Evolutionary conservation across 768 basidiomycete genomes (phyloP).

Genomic region (Epithele typhae): DNA sequence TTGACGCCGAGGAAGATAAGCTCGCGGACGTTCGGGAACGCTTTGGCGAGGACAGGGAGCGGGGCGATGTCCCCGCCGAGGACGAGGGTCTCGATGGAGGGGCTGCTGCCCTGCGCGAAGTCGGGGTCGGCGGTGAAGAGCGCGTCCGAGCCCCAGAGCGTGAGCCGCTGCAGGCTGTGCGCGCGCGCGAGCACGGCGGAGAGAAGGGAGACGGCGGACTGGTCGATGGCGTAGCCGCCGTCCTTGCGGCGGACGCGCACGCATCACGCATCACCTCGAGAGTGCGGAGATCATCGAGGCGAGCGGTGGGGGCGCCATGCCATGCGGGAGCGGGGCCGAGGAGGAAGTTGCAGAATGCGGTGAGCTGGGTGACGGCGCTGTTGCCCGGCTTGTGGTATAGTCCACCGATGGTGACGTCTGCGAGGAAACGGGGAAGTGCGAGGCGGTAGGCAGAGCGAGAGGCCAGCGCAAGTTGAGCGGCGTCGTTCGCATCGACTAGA

Average conservation of each 20-base stretch:
- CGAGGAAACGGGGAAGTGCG: slow-evolving; percentile 16
- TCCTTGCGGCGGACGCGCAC: slow-evolving; percentile 8
- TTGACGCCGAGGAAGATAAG: slow-evolving; percentile 12
- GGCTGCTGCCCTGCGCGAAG: slow-evolving; percentile 8
- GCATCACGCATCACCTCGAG: slow-evolving; percentile 15
- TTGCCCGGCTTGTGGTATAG: slow-evolving; percentile 13
- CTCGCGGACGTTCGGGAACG: slow-evolving; percentile 13
- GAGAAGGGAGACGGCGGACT: slow-evolving; percentile 5
- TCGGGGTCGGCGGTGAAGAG: slow-evolving; percentile 14
- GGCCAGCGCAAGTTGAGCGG: slow-evolving; percentile 13
- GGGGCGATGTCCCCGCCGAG: slow-evolving; percentile 16
- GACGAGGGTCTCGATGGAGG: slow-evolving; percentile 11
- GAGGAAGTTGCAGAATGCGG: slow-evolving; percentile 13
- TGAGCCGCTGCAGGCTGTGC: slow-evolving; percentile 12
- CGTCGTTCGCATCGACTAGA: slow-evolving; percentile 11
- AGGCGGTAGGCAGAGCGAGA: slow-evolving; percentile 13
- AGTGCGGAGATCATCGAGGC: slow-evolving; percentile 8
- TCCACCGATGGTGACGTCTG: slow-evolving; percentile 13
- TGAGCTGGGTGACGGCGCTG: slow-evolving; percentile 14
- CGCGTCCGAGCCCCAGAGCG: slow-evolving; percentile 15
- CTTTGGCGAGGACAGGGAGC: slow-evolving; percentile 10
- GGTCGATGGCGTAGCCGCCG: slow-evolving; percentile 9
- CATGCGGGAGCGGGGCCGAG: slow-evolving; percentile 10
- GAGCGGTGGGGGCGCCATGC: slow-evolving; percentile 10
- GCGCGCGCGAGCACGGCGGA: slow-evolving; percentile 11